phyloP scores from a whole-genome alignment of 208 protist species.

The Trypanosoma caninum region DNA sequence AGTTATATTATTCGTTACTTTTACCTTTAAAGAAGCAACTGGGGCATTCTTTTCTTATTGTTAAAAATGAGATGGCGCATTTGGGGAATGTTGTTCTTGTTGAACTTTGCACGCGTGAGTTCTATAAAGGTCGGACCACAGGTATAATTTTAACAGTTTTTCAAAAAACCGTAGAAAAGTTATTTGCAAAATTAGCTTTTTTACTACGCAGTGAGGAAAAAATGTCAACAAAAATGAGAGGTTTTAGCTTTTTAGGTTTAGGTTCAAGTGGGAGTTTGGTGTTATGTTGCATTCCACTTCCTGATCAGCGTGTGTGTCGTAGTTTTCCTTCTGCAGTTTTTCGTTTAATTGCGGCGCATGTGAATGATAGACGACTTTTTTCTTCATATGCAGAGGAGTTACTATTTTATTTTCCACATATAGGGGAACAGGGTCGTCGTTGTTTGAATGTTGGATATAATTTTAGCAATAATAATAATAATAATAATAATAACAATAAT shows the following conservation, averaged over 20 bases:
- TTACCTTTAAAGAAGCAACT: slow-evolving; percentile 7
- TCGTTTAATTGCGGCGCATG: slow-evolving; percentile 55
- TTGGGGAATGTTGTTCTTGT: slow-evolving; percentile 3
- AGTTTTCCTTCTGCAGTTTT: slow-evolving; percentile 50
- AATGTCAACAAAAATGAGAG: neutral
- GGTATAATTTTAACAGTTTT: neutral
- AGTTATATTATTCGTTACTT: slow-evolving; percentile 8
- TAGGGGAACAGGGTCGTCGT: slow-evolving; percentile 1
- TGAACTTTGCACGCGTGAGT: slow-evolving; percentile 4
- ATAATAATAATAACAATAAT: too few species aligned
- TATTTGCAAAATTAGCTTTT: too few species aligned
- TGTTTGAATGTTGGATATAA: too few species aligned
- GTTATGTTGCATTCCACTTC: slow-evolving; percentile 48
- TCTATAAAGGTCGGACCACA: neutral
- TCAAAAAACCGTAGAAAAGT: too few species aligned
- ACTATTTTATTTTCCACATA: slow-evolving; percentile 7
- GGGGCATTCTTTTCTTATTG: slow-evolving; percentile 5
- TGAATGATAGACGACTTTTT: slow-evolving; percentile 42
- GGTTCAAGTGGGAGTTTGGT: neutral
- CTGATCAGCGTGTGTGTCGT: slow-evolving; percentile 69
- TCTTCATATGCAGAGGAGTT: slow-evolving; percentile 69
- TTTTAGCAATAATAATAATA: too few species aligned
- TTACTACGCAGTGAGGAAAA: neutral
- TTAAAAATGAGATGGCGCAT: neutral
- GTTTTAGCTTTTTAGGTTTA: neutral